Conservation (phyloP, 169 alveolate species). For the Cryptosporidium muris region DNA sequence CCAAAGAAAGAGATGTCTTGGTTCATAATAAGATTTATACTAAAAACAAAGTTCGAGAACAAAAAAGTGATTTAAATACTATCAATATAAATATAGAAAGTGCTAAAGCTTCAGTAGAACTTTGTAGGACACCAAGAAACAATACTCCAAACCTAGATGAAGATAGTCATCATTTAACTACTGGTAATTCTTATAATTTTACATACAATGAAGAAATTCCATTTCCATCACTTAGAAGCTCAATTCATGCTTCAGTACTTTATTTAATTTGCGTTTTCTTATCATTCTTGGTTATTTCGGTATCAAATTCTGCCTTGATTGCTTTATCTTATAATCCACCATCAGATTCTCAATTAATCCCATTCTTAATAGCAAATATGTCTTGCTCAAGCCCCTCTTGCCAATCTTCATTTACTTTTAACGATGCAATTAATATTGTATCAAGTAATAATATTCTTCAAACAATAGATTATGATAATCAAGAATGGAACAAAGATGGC, state of each 20-base stretch:
- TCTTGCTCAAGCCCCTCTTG: no score
- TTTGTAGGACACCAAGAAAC: neutral
- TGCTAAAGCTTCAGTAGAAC: neutral
- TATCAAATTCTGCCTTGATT: conserved; percentile 56
- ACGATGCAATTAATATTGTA: no score
- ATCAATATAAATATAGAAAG: neutral
- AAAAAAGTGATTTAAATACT: no score
- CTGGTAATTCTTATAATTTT: neutral
- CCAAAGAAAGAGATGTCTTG: no score
- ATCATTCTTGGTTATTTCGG: conserved; percentile 41
- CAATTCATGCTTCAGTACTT: conserved; percentile 31
- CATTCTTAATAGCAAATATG: neutral
- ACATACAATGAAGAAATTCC: neutral
- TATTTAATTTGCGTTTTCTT: conserved; percentile 27
- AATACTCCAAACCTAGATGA: no score
- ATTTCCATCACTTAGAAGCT: conserved; percentile 41
- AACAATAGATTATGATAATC: no score
- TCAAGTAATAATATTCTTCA: no score
- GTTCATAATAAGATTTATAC: no score
- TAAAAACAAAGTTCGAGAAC: no score
- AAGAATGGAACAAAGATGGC: no score
- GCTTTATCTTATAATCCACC: conserved; percentile 36
- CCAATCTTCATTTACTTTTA: no score
- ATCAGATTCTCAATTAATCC: conserved; percentile 29
- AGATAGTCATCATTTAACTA: no score